Evolutionary conservation across 495 filamentous ascomycete genomes (phyloP).

Genomic region (Penicillium longicatenatum): DNA sequence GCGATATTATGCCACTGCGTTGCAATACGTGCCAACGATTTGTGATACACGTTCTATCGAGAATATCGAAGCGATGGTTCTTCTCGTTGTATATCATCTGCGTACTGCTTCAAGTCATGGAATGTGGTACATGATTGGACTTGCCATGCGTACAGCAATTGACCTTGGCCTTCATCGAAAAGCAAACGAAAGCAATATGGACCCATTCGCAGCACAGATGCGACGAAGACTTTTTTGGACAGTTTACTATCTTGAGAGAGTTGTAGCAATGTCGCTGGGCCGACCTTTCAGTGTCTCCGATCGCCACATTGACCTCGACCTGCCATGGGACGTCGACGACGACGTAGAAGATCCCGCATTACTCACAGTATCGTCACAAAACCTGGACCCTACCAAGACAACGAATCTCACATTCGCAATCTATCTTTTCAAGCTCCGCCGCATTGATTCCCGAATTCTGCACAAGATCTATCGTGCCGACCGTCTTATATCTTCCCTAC

Average conservation of each 20-base stretch:
- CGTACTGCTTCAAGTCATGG: slow-evolving; percentile 54
- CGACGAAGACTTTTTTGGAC: slow-evolving; percentile 56
- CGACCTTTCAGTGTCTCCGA: slow-evolving; percentile 55
- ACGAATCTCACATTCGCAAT: slow-evolving; percentile 51
- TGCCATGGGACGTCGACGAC: slow-evolving; percentile 52
- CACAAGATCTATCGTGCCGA: slow-evolving; percentile 58
- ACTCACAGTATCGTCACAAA: slow-evolving; percentile 33
- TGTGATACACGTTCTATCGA: slow-evolving; percentile 52
- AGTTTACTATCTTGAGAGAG: slow-evolving; percentile 54
- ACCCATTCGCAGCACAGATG: slow-evolving; percentile 50
- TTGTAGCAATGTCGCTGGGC: slow-evolving; percentile 53
- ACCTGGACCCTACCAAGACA: slow-evolving; percentile 26
- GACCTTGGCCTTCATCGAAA: slow-evolving; percentile 55
- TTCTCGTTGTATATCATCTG: slow-evolving; percentile 55
- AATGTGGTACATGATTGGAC: slow-evolving; percentile 59
- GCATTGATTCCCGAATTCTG: slow-evolving; percentile 56
- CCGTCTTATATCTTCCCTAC: slow-evolving; percentile 45
- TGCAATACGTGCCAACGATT: slow-evolving; percentile 53
- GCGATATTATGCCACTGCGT: slow-evolving; percentile 51
- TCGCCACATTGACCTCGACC: slow-evolving; percentile 53
- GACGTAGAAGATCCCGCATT: slow-evolving; percentile 45
- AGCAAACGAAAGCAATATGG: slow-evolving; percentile 48
- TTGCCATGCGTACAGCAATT: slow-evolving; percentile 57
- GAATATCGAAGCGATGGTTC: slow-evolving; percentile 58
- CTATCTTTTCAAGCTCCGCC: slow-evolving; percentile 52